Evolutionary conservation across 192 early-diverging fungal species (phyloP).

Genomic region (Coemansia sp.): DNA sequence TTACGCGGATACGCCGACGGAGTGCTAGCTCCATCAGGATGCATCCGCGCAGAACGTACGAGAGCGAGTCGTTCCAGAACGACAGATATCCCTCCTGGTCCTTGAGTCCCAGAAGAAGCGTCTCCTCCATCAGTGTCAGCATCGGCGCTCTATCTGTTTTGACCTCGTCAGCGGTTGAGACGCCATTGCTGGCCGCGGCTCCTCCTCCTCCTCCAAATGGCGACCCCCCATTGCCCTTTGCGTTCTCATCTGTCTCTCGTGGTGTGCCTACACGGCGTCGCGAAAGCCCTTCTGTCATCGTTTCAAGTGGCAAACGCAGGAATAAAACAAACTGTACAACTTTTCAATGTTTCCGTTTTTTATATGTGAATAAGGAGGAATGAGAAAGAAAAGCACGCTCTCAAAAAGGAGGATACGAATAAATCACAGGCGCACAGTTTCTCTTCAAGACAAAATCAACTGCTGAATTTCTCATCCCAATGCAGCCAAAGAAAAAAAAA

Average conservation of each 20-base stretch:
- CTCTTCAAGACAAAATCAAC: too few species aligned
- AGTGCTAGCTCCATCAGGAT: slow-evolving; percentile 97
- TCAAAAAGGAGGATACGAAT: too few species aligned
- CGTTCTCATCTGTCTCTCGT: slow-evolving; percentile 23
- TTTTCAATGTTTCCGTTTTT: neutral
- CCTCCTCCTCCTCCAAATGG: too few species aligned
- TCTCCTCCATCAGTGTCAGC: slow-evolving; percentile 96
- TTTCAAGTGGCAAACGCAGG: neutral
- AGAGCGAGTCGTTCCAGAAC: slow-evolving; percentile 99
- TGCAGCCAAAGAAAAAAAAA: too few species aligned
- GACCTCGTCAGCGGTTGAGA: slow-evolving; percentile 11
- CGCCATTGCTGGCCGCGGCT: neutral
- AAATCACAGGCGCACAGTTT: too few species aligned
- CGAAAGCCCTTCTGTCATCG: slow-evolving; percentile 49
- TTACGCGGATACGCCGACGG: slow-evolving; percentile 83
- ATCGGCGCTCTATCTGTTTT: slow-evolving; percentile 60
- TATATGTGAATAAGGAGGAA: neutral
- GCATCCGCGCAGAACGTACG: slow-evolving; percentile 91
- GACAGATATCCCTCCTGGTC: slow-evolving; percentile 93
- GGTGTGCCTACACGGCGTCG: slow-evolving; percentile 48
- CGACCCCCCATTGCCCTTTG: neutral
- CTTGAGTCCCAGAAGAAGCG: slow-evolving; percentile 91
- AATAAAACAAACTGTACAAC: neutral
- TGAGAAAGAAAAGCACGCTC: neutral
- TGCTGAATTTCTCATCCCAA: too few species aligned